phyloP scores from a whole-genome alignment of 305 asterid genomes.

The Fraxinus sp. region DNA sequence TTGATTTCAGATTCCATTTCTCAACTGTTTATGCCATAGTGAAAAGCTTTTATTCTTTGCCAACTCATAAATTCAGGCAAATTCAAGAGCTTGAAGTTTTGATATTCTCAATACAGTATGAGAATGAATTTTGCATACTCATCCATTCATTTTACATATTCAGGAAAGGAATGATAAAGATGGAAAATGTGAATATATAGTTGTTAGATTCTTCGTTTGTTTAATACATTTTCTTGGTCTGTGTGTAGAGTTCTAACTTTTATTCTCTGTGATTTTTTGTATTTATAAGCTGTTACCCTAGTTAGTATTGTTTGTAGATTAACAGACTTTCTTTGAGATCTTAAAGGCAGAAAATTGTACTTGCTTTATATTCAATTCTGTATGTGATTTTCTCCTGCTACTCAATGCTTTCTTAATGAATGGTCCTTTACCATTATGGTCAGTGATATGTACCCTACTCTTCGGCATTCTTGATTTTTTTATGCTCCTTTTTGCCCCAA shows the following conservation, averaged over 20 bases:
- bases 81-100: background rate
- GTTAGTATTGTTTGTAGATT: constrained; percentile 2
- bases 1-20: background rate
- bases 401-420: constrained; percentile 2
- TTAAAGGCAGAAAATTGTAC: constrained; percentile 1
- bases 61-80: constrained; percentile 8
- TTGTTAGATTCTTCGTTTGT: background rate
- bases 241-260: background rate
- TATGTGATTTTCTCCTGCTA: background rate
- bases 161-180: background rate
- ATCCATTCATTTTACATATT: background rate
- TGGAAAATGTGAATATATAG: background rate
- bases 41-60: constrained; percentile 8
- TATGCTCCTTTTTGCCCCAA: background rate
- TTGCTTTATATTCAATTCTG: constrained; percentile 15
- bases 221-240: background rate
- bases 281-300: background rate
- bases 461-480: background rate
- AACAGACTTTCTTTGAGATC: constrained; percentile 7
- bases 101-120: background rate
- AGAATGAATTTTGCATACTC: constrained; percentile 4
- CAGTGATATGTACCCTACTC: background rate
- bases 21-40: background rate
- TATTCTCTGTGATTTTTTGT: background rate
- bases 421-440: background rate